Evolutionary conservation across 345 rosid species (phyloP).

Genomic region (Melastoma malabathricum): DNA sequence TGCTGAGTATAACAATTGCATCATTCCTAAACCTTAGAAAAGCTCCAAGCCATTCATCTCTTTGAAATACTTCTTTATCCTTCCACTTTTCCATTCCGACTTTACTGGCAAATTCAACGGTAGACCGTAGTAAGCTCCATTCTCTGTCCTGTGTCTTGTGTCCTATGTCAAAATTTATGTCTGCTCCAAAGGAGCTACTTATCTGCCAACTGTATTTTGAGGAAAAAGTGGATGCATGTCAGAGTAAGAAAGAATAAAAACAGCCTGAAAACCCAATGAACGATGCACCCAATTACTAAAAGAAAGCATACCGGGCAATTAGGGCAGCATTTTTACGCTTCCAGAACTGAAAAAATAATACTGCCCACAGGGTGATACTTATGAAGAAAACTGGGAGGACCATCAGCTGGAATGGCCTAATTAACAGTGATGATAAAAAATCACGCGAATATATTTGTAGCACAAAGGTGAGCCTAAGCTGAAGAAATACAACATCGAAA

Average conservation of each 20-base stretch:
- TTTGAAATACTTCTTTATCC: conserved; percentile 69
- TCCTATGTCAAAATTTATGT: conserved; percentile 41
- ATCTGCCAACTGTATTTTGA: conserved; percentile 59
- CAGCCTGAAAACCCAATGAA: background rate
- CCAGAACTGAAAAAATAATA: conserved; percentile 91
- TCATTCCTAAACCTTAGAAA: conserved; percentile 72
- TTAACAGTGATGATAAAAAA: conserved; percentile 1
- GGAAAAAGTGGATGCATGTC: conserved; percentile 1
- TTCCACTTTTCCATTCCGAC: conserved; percentile 30
- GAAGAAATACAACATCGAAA: background rate
- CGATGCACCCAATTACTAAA: background rate
- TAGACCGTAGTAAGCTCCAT: conserved; percentile 40
- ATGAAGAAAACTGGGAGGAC: conserved; percentile 67
- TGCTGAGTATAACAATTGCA: conserved; percentile 45
- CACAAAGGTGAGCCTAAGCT: background rate
- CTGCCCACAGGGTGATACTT: conserved; percentile 64
- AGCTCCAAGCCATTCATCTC: conserved; percentile 77
- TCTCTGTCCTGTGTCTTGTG: conserved; percentile 29
- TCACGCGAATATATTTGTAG: background rate
- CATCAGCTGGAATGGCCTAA: conserved; percentile 61
- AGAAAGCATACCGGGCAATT: conserved; percentile 43
- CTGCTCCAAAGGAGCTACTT: conserved; percentile 40
- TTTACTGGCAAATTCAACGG: conserved; percentile 27
- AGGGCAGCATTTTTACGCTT: conserved; percentile 80
- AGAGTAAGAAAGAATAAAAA: background rate